Percentiles rank a stretch among this genome's conserved stretches.
These are phyloP conservation scores for Pichia sorboxylosa DNA, from an alignment of 1,139 yeast genomes.

Conservation along the genomic window DNA sequence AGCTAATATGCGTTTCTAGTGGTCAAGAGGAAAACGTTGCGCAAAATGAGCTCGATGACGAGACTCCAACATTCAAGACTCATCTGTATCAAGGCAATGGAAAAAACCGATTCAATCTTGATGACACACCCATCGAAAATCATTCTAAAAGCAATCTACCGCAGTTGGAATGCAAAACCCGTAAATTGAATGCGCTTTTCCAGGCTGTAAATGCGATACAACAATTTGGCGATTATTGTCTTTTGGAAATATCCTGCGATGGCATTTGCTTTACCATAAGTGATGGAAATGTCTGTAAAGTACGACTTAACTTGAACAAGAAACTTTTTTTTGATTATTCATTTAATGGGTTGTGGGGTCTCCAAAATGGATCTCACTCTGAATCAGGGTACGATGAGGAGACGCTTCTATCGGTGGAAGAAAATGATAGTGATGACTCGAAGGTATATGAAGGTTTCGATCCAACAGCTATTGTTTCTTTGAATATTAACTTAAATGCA, in stretches of 20 bases:
- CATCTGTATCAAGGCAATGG: neutral
- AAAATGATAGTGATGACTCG: neutral
- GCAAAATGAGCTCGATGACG: neutral
- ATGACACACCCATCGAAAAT: slow-evolving; percentile 25
- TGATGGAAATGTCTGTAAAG: slow-evolving; percentile 22
- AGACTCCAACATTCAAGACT: too few species aligned
- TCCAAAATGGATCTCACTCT: slow-evolving; percentile 2
- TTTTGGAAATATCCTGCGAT: slow-evolving; percentile 17
- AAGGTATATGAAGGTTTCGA: slow-evolving; percentile 3
- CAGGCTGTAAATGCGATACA: slow-evolving; percentile 18
- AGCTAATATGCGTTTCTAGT: too few species aligned
- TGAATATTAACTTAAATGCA: slow-evolving; percentile 29
- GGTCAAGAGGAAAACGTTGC: too few species aligned
- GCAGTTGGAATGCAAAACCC: slow-evolving; percentile 19
- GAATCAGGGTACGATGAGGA: slow-evolving; percentile 4
- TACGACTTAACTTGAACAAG: slow-evolving; percentile 18
- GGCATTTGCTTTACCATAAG: slow-evolving; percentile 21
- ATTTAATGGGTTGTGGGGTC: slow-evolving; percentile 15
- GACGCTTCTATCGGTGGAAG: slow-evolving; percentile 4
- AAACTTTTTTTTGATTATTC: slow-evolving; percentile 14
- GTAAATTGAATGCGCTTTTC: slow-evolving; percentile 16
- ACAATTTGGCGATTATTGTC: slow-evolving; percentile 21
- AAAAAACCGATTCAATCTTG: slow-evolving; percentile 19
- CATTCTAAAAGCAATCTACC: slow-evolving; percentile 1
- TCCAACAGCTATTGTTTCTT: slow-evolving; percentile 16